Percentiles rank a stretch among this genome's conserved stretches.
Evolutionary conservation across 495 filamentous ascomycete genomes (phyloP).

Genomic region (Trichoderma parareesei): DNA sequence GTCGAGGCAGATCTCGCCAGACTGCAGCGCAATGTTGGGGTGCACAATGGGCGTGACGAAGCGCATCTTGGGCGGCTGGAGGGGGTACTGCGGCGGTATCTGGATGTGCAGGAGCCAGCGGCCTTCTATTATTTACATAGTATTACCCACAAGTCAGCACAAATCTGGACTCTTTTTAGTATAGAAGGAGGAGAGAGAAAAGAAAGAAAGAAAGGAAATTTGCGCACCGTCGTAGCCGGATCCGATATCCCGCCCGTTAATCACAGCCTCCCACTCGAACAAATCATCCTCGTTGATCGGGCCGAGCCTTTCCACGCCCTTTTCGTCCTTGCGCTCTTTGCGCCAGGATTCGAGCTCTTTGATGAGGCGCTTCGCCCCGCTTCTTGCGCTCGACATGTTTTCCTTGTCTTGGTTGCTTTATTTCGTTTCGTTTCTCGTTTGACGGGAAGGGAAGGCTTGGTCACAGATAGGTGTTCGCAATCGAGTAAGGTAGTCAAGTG

Average conservation of each 20-base stretch:
- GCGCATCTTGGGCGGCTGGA: constrained; percentile 61
- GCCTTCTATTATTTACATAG: no score
- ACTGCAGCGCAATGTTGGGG: constrained; percentile 72
- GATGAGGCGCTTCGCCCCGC: constrained; percentile 33
- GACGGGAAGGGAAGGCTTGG: neutral
- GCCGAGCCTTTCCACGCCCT: constrained; percentile 50
- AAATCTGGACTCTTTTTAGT: neutral
- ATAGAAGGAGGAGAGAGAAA: constrained; percentile 8
- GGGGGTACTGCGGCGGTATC: constrained; percentile 73
- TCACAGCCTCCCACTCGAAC: constrained; percentile 68
- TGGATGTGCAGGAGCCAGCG: constrained; percentile 73
- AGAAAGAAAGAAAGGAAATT: neutral
- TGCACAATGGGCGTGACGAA: constrained; percentile 81
- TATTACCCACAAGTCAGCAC: no score
- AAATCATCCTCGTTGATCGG: constrained; percentile 64
- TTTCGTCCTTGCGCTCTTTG: constrained; percentile 29
- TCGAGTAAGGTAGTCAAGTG: no score
- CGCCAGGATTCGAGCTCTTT: constrained; percentile 36
- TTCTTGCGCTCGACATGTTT: neutral
- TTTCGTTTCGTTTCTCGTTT: neutral
- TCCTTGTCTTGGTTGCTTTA: no score
- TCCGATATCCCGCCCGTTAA: constrained; percentile 57
- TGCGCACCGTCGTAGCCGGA: constrained; percentile 62
- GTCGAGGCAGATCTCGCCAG: constrained; percentile 90
- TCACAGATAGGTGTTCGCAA: neutral